Evolutionary conservation across 352 stramenopile species (phyloP).

Genomic region (Phytopythium aichiense): DNA sequence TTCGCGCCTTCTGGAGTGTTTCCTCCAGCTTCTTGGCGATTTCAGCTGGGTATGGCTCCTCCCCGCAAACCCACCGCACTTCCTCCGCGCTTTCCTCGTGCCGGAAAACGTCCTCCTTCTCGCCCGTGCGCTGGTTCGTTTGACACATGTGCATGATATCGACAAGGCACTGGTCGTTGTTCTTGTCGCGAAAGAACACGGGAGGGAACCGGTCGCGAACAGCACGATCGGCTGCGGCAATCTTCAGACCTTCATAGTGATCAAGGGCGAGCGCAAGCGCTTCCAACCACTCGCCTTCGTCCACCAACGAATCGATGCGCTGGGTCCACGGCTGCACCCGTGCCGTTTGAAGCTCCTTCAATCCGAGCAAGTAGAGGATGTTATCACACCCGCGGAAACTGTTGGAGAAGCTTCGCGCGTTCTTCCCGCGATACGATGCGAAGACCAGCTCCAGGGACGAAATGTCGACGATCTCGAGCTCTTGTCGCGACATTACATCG

Average conservation of each 20-base stretch:
- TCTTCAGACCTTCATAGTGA: constrained; percentile 92
- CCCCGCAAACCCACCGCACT: constrained; percentile 79
- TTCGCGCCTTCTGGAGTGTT: constrained; percentile 79
- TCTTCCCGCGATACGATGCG: constrained; percentile 88
- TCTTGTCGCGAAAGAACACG: constrained; percentile 85
- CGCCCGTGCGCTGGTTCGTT: constrained; percentile 83
- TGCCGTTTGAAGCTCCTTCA: constrained; percentile 91
- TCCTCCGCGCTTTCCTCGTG: constrained; percentile 81
- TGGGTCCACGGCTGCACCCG: constrained; percentile 91
- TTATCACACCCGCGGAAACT: constrained; percentile 93
- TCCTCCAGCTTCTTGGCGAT: constrained; percentile 84
- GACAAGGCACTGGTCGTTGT: constrained; percentile 88
- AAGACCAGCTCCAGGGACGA: constrained; percentile 92
- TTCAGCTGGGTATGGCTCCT: constrained; percentile 72
- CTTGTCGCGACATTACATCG: constrained; percentile 94
- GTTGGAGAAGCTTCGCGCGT: constrained; percentile 76
- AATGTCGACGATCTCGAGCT: constrained; percentile 94
- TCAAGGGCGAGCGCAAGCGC: constrained; percentile 94
- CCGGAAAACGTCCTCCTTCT: constrained; percentile 86
- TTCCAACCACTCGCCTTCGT: constrained; percentile 96
- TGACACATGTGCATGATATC: constrained; percentile 90
- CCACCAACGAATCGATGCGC: constrained; percentile 92
- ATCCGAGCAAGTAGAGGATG: constrained; percentile 90
- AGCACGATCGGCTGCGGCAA: constrained; percentile 72
- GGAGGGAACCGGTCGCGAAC: constrained; percentile 81